These are phyloP conservation scores for Irineochytrium annulatum DNA, from an alignment of 192 early-diverging fungal genomes.

Conservation along the genomic window DNA sequence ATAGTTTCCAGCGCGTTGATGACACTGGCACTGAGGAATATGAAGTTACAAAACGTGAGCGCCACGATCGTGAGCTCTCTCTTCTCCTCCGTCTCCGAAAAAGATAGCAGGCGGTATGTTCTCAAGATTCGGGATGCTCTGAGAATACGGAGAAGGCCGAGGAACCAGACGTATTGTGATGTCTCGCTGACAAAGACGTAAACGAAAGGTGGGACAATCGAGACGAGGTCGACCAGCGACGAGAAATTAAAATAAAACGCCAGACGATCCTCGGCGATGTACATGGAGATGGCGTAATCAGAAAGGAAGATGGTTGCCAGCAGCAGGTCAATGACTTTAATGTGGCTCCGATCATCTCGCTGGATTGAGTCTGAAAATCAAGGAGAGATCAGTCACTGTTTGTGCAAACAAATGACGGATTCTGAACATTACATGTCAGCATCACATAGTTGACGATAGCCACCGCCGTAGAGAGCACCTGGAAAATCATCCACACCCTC, in stretches of 20 bases:
- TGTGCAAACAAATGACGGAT: neutral
- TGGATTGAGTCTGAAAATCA: conserved; percentile 23
- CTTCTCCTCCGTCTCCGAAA: conserved; percentile 49
- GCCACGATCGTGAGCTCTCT: conserved; percentile 45
- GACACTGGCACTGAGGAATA: conserved; percentile 47
- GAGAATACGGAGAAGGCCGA: conserved; percentile 49
- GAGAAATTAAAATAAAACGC: conserved; percentile 46
- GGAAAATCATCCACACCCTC: conserved; percentile 52
- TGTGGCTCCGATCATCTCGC: conserved; percentile 23
- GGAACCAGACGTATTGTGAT: conserved; percentile 48
- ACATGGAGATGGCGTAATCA: conserved; percentile 46
- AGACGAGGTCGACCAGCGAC: conserved; percentile 46
- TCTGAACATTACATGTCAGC: conserved; percentile 35
- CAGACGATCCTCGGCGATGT: conserved; percentile 51
- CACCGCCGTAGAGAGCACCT: conserved; percentile 41
- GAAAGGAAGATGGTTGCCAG: conserved; percentile 42
- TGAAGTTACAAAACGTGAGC: conserved; percentile 50
- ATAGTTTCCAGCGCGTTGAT: conserved; percentile 51
- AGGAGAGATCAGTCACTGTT: neutral
- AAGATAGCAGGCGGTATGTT: conserved; percentile 47
- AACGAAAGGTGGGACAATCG: conserved; percentile 52
- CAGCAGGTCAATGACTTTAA: conserved; percentile 47
- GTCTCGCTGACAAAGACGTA: conserved; percentile 43
- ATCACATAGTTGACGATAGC: conserved; percentile 53
- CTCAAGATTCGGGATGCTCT: conserved; percentile 47